Conservation (phyloP, 225 moss, liverwort and hornwort species). For the Anthoceros angustus region DNA sequence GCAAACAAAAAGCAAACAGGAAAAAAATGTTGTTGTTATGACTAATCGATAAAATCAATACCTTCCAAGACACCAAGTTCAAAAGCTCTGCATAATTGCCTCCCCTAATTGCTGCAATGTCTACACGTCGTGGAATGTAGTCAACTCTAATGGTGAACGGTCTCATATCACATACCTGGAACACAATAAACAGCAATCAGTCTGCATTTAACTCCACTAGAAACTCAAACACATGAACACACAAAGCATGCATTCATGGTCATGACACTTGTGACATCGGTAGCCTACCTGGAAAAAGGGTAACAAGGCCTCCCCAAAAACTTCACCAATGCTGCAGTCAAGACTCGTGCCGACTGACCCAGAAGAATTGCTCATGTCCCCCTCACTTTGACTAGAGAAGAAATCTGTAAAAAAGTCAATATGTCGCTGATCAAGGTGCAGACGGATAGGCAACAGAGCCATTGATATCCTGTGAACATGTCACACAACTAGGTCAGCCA, state of each 20-base stretch:
- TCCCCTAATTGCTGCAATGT: constrained; percentile 57
- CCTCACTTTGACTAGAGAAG: constrained; percentile 38
- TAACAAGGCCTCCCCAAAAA: constrained; percentile 60
- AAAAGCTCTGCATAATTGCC: constrained; percentile 92
- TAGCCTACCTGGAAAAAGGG: constrained; percentile 76
- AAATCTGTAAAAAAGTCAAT: constrained; percentile 82
- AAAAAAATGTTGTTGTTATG: not conserved
- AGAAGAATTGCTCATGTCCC: not conserved
- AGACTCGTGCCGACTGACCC: not conserved
- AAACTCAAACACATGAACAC: not conserved
- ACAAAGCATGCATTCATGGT: not conserved
- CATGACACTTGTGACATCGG: too few species aligned
- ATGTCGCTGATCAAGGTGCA: constrained; percentile 91
- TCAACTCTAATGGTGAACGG: constrained; percentile 88
- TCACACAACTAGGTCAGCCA: not conserved
- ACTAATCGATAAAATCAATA: constrained; percentile 11
- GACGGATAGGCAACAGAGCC: constrained; percentile 63
- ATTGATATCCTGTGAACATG: constrained; percentile 51
- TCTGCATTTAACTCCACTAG: not conserved
- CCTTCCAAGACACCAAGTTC: constrained; percentile 97
- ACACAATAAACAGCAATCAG: constrained; percentile 4
- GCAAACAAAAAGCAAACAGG: not conserved
- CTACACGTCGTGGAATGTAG: constrained; percentile 84
- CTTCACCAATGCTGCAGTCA: constrained; percentile 42
- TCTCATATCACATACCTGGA: constrained; percentile 81